phyloP scores from a whole-genome alignment of 805 yeast species.

The Pichia insulana region DNA sequence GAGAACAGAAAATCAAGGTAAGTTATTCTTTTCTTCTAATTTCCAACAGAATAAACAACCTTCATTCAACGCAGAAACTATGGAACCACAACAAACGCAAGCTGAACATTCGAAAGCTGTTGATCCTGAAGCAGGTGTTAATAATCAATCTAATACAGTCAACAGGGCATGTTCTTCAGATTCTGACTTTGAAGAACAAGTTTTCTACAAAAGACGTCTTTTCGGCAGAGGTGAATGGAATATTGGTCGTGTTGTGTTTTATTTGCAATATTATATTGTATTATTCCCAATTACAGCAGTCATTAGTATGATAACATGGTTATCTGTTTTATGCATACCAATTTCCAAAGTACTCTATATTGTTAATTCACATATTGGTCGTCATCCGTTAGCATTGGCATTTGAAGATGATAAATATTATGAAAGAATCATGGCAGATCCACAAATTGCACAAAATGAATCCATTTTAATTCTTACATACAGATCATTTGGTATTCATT shows the following conservation, averaged over 20 bases:
- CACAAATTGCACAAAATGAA: conserved; percentile 35
- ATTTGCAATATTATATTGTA: conserved; percentile 55
- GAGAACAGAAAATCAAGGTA: conserved; percentile 73
- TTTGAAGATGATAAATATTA: conserved; percentile 56
- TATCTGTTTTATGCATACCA: conserved; percentile 82
- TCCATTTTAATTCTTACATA: conserved; percentile 79
- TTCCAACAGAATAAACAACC: background rate
- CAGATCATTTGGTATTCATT: conserved; percentile 85
- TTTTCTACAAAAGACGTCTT: conserved; percentile 35
- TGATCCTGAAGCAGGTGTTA: background rate
- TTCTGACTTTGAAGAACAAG: conserved; percentile 23
- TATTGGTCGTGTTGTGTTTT: conserved; percentile 71
- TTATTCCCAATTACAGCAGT: conserved; percentile 57
- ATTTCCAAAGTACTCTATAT: conserved; percentile 75
- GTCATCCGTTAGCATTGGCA: conserved; percentile 85
- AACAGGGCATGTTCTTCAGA: background rate
- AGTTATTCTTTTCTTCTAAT: conserved; percentile 73
- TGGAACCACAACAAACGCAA: conserved; percentile 7
- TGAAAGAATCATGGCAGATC: conserved; percentile 19
- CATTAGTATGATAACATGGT: conserved; percentile 62
- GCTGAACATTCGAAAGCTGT: background rate
- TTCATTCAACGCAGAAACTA: background rate
- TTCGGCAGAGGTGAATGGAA: conserved; percentile 95
- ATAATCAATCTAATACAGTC: background rate
- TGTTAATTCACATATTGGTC: conserved; percentile 66